Evolutionary conservation across 768 basidiomycete species (phyloP).

Genomic region (Amanita fuliginea): DNA sequence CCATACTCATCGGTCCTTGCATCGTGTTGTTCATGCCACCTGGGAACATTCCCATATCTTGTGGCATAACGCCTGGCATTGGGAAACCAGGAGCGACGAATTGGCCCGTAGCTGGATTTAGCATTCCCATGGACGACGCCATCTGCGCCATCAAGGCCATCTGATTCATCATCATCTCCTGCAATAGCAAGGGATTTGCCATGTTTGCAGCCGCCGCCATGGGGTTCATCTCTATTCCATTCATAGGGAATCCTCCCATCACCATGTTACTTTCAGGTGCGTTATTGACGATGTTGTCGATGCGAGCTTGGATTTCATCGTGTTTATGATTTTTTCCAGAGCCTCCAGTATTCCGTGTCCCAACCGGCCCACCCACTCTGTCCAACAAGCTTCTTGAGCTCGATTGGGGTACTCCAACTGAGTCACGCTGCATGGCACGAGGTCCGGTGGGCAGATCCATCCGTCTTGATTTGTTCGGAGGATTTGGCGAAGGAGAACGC

Average conservation of each 20-base stretch:
- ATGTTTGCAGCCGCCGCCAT: constrained; percentile 38
- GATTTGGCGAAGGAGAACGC: constrained; percentile 54
- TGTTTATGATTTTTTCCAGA: constrained; percentile 27
- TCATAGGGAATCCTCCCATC: constrained; percentile 35
- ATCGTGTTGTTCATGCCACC: constrained; percentile 17
- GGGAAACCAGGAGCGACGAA: constrained; percentile 48
- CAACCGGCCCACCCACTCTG: constrained; percentile 56
- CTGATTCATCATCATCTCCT: constrained; percentile 87
- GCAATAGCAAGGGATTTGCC: constrained; percentile 62
- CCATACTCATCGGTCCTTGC: constrained; percentile 17
- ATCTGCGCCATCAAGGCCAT: constrained; percentile 93
- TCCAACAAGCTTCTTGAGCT: constrained; percentile 65
- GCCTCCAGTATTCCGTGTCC: constrained; percentile 20
- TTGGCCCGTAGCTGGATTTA: constrained; percentile 48
- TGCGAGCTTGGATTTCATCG: constrained; percentile 71
- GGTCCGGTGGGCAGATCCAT: constrained; percentile 79
- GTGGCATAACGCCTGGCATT: constrained; percentile 42
- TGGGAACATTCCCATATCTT: constrained; percentile 42
- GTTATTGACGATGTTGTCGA: constrained; percentile 63
- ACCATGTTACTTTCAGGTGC: constrained; percentile 48
- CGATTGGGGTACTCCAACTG: constrained; percentile 14
- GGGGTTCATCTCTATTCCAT: constrained; percentile 54
- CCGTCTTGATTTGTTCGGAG: constrained; percentile 62
- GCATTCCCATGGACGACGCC: constrained; percentile 74
- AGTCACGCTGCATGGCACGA: constrained; percentile 62